These are phyloP conservation scores for Cladosporium sp. DNA, from an alignment of 2,329 filamentous ascomycete genomes.

Conservation along the genomic window DNA sequence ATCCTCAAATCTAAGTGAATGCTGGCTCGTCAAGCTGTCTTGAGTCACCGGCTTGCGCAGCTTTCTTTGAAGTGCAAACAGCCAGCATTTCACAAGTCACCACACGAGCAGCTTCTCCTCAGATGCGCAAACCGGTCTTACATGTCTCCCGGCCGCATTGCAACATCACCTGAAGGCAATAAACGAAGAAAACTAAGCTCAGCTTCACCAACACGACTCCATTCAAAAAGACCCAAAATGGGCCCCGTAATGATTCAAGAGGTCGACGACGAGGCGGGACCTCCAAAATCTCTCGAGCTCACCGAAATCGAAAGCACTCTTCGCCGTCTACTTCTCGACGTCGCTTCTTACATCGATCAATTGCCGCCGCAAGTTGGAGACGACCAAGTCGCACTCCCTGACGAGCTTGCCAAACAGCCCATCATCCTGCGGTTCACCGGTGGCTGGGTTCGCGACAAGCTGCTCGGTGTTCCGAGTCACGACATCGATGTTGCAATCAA, in stretches of 20 bases:
- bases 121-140: constrained; percentile 18
- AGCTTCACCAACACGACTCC: constrained; percentile 10
- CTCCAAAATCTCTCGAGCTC: constrained; percentile 44
- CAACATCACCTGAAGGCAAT: constrained; percentile 22
- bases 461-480: constrained; percentile 64
- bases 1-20: not conserved
- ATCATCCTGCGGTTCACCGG: constrained; percentile 69
- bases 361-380: constrained; percentile 22
- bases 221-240: constrained; percentile 19
- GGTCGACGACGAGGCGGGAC: constrained; percentile 21
- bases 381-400: constrained; percentile 34
- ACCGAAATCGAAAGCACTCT: constrained; percentile 66
- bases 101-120: not conserved
- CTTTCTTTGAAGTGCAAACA: constrained; percentile 7
- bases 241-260: constrained; percentile 27
- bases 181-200: constrained; percentile 26
- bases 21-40: not conserved
- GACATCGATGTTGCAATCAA: constrained; percentile 86
- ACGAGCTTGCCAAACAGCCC: constrained; percentile 40
- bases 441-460: constrained; percentile 82
- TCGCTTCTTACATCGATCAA: constrained; percentile 62
- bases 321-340: constrained; percentile 71
- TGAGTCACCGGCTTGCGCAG: constrained; percentile 9
- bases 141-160: constrained; percentile 27
- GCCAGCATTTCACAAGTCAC: not conserved